Evolutionary conservation across 371 early-diverging fungal genomes (phyloP), one percentile per base, ranked within the genome.

Genomic region (Lichtheimia ornata): DNA sequence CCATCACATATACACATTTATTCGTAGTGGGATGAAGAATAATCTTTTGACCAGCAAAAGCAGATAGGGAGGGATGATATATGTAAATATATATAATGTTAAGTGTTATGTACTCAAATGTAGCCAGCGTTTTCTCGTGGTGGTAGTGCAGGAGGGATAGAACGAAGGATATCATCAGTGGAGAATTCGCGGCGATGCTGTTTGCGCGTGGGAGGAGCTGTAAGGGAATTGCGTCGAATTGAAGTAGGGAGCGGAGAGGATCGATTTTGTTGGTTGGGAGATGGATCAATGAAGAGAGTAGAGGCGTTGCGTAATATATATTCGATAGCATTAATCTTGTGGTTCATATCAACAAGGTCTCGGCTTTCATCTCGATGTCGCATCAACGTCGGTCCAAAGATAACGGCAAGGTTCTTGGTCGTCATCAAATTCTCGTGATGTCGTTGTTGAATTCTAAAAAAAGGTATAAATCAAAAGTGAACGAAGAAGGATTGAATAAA

Each of bases 381-480:
- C 73, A 97, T 76, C n/a, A 97, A 72, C 6, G 93, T 94, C 0
- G 96, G 97, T 0, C 95, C 97, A 85, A 97, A 95, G 44, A 97
- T 94, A 0, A 96, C 94, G 5, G 94, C 92, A 27, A 97, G 64
- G 53, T 96, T 97, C 64, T 91, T 89, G 22, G 94, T 71, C 13
- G 86, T 87, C 97, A 97, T 97, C 54, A 91, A 67, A 71, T 95
- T 97, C n/a, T 83, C 79, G 49, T 71, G 65, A 18, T 76, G 76
- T 27, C 75, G 63, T 25, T 77, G 65, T 27, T 83, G 82, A 2
- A 94, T 83, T 15, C 84, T 83, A 61, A 11, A 6, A 35, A 6
- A 35, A 0, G 9, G 9, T 1, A 11, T 35, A 9, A 35, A 11
- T 35, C 35, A 35, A 11, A 11, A 35, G 2, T 22, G 22, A 22